These are phyloP conservation scores for Lentinula boryana DNA, from an alignment of 768 basidiomycete genomes.

Conservation along the genomic window DNA sequence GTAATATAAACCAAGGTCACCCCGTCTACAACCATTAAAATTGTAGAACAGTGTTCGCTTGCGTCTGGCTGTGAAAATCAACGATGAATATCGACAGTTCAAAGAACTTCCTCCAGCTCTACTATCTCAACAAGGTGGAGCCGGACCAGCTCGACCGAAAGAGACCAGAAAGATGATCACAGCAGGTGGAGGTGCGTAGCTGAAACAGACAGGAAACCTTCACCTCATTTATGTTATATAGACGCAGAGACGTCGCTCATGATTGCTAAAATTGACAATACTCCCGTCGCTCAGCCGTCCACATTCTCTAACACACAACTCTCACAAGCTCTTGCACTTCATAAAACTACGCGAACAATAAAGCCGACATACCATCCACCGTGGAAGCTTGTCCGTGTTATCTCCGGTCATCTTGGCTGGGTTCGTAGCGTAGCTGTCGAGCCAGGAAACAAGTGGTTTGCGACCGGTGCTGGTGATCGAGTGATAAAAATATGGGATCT, in stretches of 20 bases:
- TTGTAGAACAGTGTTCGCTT: conserved; percentile 49
- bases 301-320: conserved; percentile 66
- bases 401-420: conserved; percentile 98
- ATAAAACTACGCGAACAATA: conserved; percentile 90
- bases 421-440: conserved; percentile 94
- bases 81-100: conserved; percentile 84
- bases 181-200: conserved; percentile 50
- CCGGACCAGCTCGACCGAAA: conserved; percentile 74
- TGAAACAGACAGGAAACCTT: neutral
- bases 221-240: neutral
- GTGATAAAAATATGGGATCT: conserved; percentile 99
- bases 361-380: conserved; percentile 95
- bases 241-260: conserved; percentile 53
- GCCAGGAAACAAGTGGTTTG: conserved; percentile 98
- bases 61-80: conserved; percentile 77
- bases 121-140: conserved; percentile 72
- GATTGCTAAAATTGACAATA: conserved; percentile 72
- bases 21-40: neutral
- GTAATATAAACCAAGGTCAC: conserved; percentile 26
- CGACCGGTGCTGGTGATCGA: conserved; percentile 94
- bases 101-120: conserved; percentile 80
- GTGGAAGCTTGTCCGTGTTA: conserved; percentile 95
- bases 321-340: conserved; percentile 84
- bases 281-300: conserved; percentile 60
- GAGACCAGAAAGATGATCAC: conserved; percentile 63